phyloP scores from a whole-genome alignment of 148 eudicot genomes.

The Dianthus caryophyllus region DNA sequence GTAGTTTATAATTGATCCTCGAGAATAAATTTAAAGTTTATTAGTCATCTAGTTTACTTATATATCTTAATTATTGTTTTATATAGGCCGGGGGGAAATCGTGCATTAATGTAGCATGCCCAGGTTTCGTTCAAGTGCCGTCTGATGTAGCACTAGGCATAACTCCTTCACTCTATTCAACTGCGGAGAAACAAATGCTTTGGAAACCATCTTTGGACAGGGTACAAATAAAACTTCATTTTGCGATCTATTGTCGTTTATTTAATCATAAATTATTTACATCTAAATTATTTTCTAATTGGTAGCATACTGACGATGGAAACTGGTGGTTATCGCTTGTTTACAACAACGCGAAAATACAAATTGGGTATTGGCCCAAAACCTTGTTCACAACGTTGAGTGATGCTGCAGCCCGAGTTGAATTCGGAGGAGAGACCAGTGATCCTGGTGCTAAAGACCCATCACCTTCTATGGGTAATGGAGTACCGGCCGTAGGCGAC shows the following conservation, averaged over 20 bases:
- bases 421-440: conserved; percentile 21
- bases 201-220: conserved; percentile 8
- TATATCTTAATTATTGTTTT: too few relatives aligned
- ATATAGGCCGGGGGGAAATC: conserved; percentile 1
- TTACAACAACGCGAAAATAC: neutral
- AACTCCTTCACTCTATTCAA: conserved; percentile 1
- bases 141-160: neutral
- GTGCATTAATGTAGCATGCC: neutral
- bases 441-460: conserved; percentile 4
- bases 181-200: neutral
- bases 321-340: conserved; percentile 22
- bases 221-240: too few relatives aligned
- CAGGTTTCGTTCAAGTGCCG: conserved; percentile 11
- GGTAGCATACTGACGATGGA: conserved; percentile 15
- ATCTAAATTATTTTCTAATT: too few relatives aligned
- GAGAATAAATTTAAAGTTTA: too few relatives aligned
- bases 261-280: too few relatives aligned
- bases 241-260: too few relatives aligned
- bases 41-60: too few relatives aligned
- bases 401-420: conserved; percentile 7
- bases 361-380: conserved; percentile 20
- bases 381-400: neutral
- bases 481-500: too few relatives aligned
- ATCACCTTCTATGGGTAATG: neutral
- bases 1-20: too few relatives aligned